phyloP scores from a whole-genome alignment of 805 yeast genomes.

The Candida pini region DNA sequence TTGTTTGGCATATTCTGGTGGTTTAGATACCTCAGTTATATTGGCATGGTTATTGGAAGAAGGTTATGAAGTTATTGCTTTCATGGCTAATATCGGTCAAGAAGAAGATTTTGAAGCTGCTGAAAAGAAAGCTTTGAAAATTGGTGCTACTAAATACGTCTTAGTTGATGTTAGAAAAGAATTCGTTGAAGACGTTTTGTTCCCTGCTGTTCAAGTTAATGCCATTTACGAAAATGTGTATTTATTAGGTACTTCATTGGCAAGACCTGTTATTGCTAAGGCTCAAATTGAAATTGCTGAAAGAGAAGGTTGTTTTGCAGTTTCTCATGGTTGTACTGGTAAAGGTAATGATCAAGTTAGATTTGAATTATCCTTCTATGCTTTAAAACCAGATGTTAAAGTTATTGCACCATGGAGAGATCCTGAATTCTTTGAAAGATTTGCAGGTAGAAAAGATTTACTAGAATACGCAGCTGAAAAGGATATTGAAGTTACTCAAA shows the following conservation, averaged over 20 bases:
- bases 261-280: constrained; percentile 97
- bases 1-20: constrained; percentile 98
- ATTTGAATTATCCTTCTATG: constrained; percentile 95
- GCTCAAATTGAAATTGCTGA: constrained; percentile 98
- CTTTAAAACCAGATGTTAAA: constrained; percentile 92
- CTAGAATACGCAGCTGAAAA: constrained; percentile 90
- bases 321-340: constrained; percentile 99
- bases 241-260: constrained; percentile 93
- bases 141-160: constrained; percentile 95
- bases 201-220: constrained; percentile 96
- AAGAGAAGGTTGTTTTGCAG: constrained; percentile 97
- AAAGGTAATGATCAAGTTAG: constrained; percentile 99
- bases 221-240: constrained; percentile 98
- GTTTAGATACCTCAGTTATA: constrained; percentile 95
- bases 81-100: constrained; percentile 98
- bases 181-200: constrained; percentile 86
- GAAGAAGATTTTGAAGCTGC: constrained; percentile 99
- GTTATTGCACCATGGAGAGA: constrained; percentile 99
- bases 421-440: constrained; percentile 88
- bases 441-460: constrained; percentile 96
- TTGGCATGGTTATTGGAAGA: constrained; percentile 97
- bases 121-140: constrained; percentile 88
- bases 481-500: constrained; percentile 92
- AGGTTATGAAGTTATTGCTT: constrained; percentile 97
- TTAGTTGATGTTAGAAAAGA: constrained; percentile 92